Evolutionary conservation across 1,284 basidiomycete species (phyloP), one percentile per base, ranked within the genome.

Genomic region (Cutaneotrichosporon spelunceum): DNA sequence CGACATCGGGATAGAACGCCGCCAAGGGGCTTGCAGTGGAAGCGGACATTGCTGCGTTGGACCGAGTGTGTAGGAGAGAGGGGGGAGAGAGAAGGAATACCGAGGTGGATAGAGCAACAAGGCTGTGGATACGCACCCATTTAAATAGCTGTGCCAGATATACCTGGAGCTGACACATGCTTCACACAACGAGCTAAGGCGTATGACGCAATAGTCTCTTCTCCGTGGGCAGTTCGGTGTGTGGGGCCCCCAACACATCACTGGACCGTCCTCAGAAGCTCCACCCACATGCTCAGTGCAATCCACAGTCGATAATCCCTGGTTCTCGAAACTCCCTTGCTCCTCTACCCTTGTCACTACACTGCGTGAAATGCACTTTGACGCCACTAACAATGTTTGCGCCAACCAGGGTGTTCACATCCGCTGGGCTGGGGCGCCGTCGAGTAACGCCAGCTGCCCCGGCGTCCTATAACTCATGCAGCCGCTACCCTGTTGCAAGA

Each of bases 1-100:
- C 42, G 44, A 47, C 21, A n/a, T 56, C 44, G 3, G 42, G 55
- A 39, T 53, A 53, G 16, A 39, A 53, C 8, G 52, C 14, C 21
- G 52, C 33, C 23, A 53, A 19, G 5, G 52, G 52, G n/a, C 39
- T 53, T 10, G 26, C 19, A 10, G 50, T 26, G 8, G 33, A 11
- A 13, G 33, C 6, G 23, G 52, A 39, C 52, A 53, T 36, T 21
- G 24, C 14, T 13, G 34, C 11, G 39, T 21, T 8, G 34, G 34
- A 5, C 3, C 4, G 16, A 3, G 19, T 7, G 6, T 19, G 39
- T 42, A 19, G 27, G 27, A 29, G 14, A 19, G 14, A n/a, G 7
- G 26, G 24, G 23, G 14, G 47, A 27, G 24, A n/a, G n/a, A n/a
- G n/a, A n/a, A n/a, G n/a, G n/a, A n/a, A n/a, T n/a, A n/a, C 13